These are phyloP conservation scores for Chalciporus pseudorubinellus DNA, from an alignment of 768 basidiomycete species.

Conservation along the genomic window DNA sequence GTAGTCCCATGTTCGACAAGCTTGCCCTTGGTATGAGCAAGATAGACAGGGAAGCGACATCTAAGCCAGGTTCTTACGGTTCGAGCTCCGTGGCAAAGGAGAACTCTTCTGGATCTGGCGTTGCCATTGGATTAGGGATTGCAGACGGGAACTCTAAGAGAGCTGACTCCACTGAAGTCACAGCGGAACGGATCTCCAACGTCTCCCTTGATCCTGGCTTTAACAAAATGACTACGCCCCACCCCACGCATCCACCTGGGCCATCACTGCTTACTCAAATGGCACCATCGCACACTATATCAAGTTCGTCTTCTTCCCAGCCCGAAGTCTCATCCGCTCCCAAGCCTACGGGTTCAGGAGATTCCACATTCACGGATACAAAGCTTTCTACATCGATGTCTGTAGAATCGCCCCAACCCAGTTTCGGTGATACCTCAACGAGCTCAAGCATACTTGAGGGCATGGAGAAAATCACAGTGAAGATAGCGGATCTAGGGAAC, in stretches of 20 bases:
- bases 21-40: conserved; percentile 92
- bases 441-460: conserved; percentile 34
- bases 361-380: conserved; percentile 14
- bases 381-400: conserved; percentile 30
- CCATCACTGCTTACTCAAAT: conserved; percentile 77
- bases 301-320: conserved; percentile 22
- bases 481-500: conserved; percentile 98
- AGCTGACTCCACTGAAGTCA: conserved; percentile 40
- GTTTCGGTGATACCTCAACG: conserved; percentile 25
- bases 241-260: conserved; percentile 44
- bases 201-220: conserved; percentile 43
- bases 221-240: conserved; percentile 37
- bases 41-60: conserved; percentile 55
- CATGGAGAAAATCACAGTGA: conserved; percentile 84
- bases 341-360: conserved; percentile 22
- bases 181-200: conserved; percentile 51
- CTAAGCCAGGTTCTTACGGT: conserved; percentile 34
- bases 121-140: conserved; percentile 3
- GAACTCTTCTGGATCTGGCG: conserved; percentile 15
- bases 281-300: conserved; percentile 38
- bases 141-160: conserved; percentile 22
- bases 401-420: conserved; percentile 27
- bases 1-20: conserved; percentile 77
- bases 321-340: conserved; percentile 27
- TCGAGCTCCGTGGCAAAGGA: conserved; percentile 26